A percentile compares a stretch with the other conserved stretches of the same genome.
These are phyloP conservation scores for Cyberlindnera euphorbiae DNA, from an alignment of 805 yeast genomes.

Conservation along the genomic window DNA sequence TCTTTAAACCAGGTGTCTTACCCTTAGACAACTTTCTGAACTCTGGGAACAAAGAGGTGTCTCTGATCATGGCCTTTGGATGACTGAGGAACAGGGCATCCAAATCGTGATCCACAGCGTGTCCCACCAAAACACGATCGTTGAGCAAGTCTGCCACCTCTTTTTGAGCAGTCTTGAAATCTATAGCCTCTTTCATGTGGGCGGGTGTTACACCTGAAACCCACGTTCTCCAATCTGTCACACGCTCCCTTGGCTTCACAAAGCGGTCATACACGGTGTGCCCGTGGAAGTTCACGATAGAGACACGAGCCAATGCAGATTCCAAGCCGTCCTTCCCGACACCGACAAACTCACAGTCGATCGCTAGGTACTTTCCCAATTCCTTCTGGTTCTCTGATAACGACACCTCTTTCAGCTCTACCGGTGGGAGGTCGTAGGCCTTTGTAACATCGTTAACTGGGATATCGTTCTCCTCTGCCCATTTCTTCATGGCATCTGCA, in stretches of 20 bases:
- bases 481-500: constrained; percentile 10
- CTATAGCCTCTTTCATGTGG: constrained; percentile 62
- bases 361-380: constrained; percentile 70
- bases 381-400: constrained; percentile 33
- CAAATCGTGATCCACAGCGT: constrained; percentile 77
- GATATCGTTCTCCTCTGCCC: constrained; percentile 28
- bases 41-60: constrained; percentile 61
- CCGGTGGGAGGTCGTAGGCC: constrained; percentile 19
- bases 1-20: constrained; percentile 69
- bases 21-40: constrained; percentile 60
- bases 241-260: constrained; percentile 70
- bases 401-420: constrained; percentile 5
- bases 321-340: constrained; percentile 68
- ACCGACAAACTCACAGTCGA: constrained; percentile 95
- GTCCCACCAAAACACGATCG: constrained; percentile 70
- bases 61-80: constrained; percentile 60
- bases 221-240: constrained; percentile 91
- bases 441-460: constrained; percentile 20
- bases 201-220: constrained; percentile 79
- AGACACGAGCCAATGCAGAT: constrained; percentile 79
- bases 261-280: constrained; percentile 63
- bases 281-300: constrained; percentile 82
- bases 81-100: constrained; percentile 63
- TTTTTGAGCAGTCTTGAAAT: constrained; percentile 62
- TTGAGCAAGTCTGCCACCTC: constrained; percentile 48